Evolutionary conservation across 129 eudicot genomes (phyloP).

Genomic region (Pseudognaphalium luteoalbum): DNA sequence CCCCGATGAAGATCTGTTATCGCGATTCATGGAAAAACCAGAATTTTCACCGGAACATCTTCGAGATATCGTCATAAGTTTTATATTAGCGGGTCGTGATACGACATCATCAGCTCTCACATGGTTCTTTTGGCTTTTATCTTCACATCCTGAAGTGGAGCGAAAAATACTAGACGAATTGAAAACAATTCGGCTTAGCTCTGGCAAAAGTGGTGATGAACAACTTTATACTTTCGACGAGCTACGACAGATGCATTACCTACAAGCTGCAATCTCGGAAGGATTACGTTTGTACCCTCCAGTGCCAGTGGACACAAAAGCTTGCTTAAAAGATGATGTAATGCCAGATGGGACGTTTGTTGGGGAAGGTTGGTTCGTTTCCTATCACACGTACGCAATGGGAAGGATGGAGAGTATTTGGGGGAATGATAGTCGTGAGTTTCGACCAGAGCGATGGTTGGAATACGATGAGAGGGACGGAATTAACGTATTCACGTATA

Average conservation of each 20-base stretch:
- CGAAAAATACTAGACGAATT: slow-evolving; percentile 54
- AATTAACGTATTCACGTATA: slow-evolving; percentile 33
- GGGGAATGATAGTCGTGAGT: slow-evolving; percentile 71
- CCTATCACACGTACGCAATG: slow-evolving; percentile 68
- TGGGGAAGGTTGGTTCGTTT: slow-evolving; percentile 54
- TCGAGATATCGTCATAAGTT: slow-evolving; percentile 63
- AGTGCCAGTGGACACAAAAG: slow-evolving; percentile 70
- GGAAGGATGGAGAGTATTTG: slow-evolving; percentile 79
- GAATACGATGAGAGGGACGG: slow-evolving; percentile 33
- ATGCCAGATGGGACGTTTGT: slow-evolving; percentile 73
- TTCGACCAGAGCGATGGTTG: slow-evolving; percentile 80
- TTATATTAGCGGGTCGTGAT: slow-evolving; percentile 85
- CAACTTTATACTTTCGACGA: slow-evolving; percentile 52
- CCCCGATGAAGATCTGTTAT: slow-evolving; percentile 59
- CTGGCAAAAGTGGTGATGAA: slow-evolving; percentile 9
- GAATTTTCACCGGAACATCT: slow-evolving; percentile 56
- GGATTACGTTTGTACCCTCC: slow-evolving; percentile 73
- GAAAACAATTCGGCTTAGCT: slow-evolving; percentile 15
- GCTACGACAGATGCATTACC: slow-evolving; percentile 64
- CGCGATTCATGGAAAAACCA: slow-evolving; percentile 56
- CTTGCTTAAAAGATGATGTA: slow-evolving; percentile 46
- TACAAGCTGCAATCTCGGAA: slow-evolving; percentile 75
- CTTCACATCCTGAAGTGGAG: slow-evolving; percentile 44
- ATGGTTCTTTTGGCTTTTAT: slow-evolving; percentile 81
- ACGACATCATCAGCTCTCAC: slow-evolving; percentile 72